phyloP scores from a whole-genome alignment of 768 basidiomycete species.

The Phylloporus arenicola region DNA sequence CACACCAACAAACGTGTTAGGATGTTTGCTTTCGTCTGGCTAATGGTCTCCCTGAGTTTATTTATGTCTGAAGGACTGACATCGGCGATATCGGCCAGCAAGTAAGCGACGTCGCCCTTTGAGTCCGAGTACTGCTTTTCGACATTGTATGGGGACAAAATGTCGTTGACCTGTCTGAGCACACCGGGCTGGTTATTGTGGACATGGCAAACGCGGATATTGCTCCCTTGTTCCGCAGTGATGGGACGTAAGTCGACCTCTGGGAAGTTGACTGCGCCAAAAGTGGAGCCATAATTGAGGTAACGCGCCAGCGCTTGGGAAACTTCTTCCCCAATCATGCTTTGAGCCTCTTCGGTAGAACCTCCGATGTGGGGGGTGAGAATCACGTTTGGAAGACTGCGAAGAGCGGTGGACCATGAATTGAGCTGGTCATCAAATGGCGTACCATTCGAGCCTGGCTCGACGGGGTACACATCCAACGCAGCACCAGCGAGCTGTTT shows the following conservation, averaged over 20 bases:
- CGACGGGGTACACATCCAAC: conserved; percentile 91
- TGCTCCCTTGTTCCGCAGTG: conserved; percentile 69
- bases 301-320: conserved; percentile 80
- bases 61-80: conserved; percentile 79
- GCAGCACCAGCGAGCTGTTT: conserved; percentile 84
- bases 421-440: conserved; percentile 88
- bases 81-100: conserved; percentile 94
- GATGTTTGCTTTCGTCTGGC: conserved; percentile 77
- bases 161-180: conserved; percentile 90
- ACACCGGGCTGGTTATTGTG: conserved; percentile 97
- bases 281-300: conserved; percentile 84
- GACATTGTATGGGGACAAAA: conserved; percentile 92
- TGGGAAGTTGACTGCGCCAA: conserved; percentile 97
- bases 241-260: conserved; percentile 96
- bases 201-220: conserved; percentile 90
- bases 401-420: conserved; percentile 71
- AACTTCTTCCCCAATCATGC: conserved; percentile 96
- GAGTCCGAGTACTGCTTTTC: conserved; percentile 99
- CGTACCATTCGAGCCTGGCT: conserved; percentile 88
- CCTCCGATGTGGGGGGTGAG: conserved; percentile 99
- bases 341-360: conserved; percentile 97
- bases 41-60: conserved; percentile 73
- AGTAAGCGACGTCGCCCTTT: conserved; percentile 87
- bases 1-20: conserved; percentile 79
- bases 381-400: conserved; percentile 81